These are phyloP conservation scores for Vitis amurensis DNA, from an alignment of 164 flowering plant genomes.

Conservation along the genomic window DNA sequence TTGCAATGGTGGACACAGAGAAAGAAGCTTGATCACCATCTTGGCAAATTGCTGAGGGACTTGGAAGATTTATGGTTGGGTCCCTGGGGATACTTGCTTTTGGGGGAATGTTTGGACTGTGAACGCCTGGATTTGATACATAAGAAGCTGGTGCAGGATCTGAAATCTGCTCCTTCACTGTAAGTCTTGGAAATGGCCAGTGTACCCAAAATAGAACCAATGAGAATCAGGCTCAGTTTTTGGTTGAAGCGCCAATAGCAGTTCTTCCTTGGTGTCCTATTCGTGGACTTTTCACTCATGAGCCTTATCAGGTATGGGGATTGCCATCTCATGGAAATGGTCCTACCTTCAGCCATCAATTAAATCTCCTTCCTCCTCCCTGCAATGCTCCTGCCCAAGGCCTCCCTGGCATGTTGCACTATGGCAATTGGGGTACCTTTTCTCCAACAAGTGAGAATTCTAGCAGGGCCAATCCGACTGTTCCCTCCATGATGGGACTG, in stretches of 20 bases:
- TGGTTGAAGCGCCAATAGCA: background rate
- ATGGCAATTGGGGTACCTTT: background rate
- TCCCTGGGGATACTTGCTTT: no score
- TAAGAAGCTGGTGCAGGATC: no score
- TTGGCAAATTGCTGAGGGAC: no score
- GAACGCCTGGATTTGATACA: no score
- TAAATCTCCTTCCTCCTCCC: background rate
- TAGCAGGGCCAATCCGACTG: constrained; percentile 1
- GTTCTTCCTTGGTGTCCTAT: background rate
- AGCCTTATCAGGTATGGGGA: background rate
- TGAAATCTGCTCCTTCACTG: no score
- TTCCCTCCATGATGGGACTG: background rate
- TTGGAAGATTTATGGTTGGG: no score
- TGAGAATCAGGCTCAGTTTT: no score
- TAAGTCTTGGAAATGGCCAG: no score
- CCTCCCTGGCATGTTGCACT: background rate
- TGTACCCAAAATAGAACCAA: no score
- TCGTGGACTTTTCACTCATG: background rate
- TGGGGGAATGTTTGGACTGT: no score
- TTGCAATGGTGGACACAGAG: no score
- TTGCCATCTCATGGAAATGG: background rate
- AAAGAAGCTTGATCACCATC: no score
- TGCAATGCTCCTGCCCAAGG: background rate
- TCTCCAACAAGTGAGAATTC: background rate
- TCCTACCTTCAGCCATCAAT: background rate